phyloP scores from a whole-genome alignment of 108 stramenopile species.

The Aureococcus anophagefferens region DNA sequence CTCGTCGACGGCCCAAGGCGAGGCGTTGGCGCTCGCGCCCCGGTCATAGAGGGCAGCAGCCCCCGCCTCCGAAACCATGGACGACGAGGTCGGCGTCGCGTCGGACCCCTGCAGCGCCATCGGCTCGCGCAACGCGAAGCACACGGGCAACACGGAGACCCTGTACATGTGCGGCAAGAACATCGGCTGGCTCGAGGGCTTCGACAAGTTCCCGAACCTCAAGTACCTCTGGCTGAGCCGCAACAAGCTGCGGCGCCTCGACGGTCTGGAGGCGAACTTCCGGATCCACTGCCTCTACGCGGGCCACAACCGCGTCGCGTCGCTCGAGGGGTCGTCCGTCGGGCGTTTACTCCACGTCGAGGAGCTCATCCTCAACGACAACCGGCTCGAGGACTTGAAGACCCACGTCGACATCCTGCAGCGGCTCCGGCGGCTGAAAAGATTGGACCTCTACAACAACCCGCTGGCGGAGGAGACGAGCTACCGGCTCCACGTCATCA shows the following conservation, averaged over 20 bases:
- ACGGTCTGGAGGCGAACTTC: conserved; percentile 3
- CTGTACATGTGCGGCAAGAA: conserved; percentile 2
- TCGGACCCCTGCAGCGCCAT: not conserved
- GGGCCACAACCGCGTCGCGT: conserved; percentile 5
- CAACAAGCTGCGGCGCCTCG: conserved; percentile 4
- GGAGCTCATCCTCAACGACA: conserved; percentile 2
- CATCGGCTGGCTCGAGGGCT: conserved; percentile 5
- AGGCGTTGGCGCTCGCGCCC: no score
- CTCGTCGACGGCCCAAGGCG: no score
- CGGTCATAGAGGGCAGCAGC: no score
- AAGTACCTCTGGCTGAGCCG: conserved; percentile 8
- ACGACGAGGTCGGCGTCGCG: not conserved
- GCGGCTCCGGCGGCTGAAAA: conserved; percentile 6
- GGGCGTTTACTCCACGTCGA: conserved; percentile 1
- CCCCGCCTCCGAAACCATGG: no score
- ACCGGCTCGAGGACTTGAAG: conserved; percentile 13
- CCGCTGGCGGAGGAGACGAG: conserved; percentile 12
- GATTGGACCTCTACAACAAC: conserved; percentile 11
- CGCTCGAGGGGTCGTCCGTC: not conserved
- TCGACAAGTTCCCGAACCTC: conserved; percentile 13
- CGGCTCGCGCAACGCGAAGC: not conserved
- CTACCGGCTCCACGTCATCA: conserved; percentile 15
- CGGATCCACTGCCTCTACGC: conserved; percentile 12
- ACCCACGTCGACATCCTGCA: not conserved
- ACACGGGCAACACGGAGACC: not conserved